Percentiles rank a stretch among this genome's conserved stretches.
These are phyloP conservation scores for Starmera pachycereana DNA, from an alignment of 805 yeast species.

Conservation along the genomic window DNA sequence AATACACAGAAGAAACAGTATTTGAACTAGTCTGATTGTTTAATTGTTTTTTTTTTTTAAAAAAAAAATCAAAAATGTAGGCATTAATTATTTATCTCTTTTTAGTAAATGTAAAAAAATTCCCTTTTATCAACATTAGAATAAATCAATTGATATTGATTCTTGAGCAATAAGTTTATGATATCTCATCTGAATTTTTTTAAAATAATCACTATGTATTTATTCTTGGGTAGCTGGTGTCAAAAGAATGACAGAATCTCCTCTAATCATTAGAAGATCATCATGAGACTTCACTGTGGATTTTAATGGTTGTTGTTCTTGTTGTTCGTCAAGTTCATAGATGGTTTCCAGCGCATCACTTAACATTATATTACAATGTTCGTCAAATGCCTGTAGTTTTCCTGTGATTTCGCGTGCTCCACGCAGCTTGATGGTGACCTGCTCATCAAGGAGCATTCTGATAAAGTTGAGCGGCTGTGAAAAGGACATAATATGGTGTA, in stretches of 20 bases:
- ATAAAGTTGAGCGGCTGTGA: conserved; percentile 87
- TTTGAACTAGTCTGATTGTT: conserved; percentile 19
- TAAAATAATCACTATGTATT: background rate
- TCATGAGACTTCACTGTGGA: conserved; percentile 52
- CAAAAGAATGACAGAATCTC: conserved; percentile 90
- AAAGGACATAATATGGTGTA: background rate
- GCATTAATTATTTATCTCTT: no score
- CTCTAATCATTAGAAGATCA: conserved; percentile 84
- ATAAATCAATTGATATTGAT: no score
- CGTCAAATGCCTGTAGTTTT: conserved; percentile 82
- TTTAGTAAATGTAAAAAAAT: no score
- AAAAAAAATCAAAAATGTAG: background rate
- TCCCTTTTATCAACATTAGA: no score
- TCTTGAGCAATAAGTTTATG: no score
- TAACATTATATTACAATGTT: conserved; percentile 92
- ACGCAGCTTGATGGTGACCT: conserved; percentile 77
- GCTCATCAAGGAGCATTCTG: conserved; percentile 78
- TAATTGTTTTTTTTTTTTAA: background rate
- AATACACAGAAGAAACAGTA: conserved; percentile 53
- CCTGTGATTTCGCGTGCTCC: conserved; percentile 93
- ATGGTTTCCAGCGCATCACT: conserved; percentile 88
- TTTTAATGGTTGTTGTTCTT: conserved; percentile 34
- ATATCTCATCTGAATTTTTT: no score
- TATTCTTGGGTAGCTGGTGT: conserved; percentile 33
- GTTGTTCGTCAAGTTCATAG: conserved; percentile 43